phyloP scores from a whole-genome alignment of 2,329 filamentous ascomycete species.

The Torrubiella hemipterigena region DNA sequence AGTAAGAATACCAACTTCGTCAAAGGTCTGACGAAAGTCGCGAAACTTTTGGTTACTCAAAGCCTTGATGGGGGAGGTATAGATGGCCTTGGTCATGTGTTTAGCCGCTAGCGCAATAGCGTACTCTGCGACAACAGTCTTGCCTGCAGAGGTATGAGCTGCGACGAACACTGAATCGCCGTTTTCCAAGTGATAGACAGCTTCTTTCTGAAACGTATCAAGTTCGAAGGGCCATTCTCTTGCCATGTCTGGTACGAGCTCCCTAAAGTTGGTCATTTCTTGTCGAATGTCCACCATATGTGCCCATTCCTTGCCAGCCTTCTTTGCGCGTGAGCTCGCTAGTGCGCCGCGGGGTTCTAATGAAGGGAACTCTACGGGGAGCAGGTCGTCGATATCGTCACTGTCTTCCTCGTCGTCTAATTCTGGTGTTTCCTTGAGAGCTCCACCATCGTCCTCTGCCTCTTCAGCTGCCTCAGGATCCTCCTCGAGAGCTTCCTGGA shows the following conservation, averaged over 20 bases:
- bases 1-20: conserved; percentile 92
- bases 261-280: conserved; percentile 85
- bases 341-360: conserved; percentile 74
- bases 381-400: conserved; percentile 67
- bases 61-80: conserved; percentile 97
- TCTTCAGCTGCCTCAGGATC: conserved; percentile 32
- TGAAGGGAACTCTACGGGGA: conserved; percentile 89
- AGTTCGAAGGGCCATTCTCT: conserved; percentile 94
- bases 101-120: conserved; percentile 93
- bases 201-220: conserved; percentile 97
- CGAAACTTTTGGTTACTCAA: conserved; percentile 98
- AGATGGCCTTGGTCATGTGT: conserved; percentile 99
- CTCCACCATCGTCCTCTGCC: conserved; percentile 16
- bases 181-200: conserved; percentile 91
- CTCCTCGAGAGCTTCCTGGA: conserved; percentile 49
- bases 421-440: conserved; percentile 13
- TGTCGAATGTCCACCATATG: conserved; percentile 96
- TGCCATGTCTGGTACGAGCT: conserved; percentile 93
- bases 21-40: conserved; percentile 81
- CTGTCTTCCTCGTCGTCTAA: conserved; percentile 32
- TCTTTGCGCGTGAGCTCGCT: conserved; percentile 57
- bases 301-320: conserved; percentile 80
- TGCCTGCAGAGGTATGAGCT: conserved; percentile 93
- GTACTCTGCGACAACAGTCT: conserved; percentile 97
- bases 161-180: conserved; percentile 97